Evolutionary conservation across 2,329 filamentous ascomycete species (phyloP).

Genomic region (Cordyceps javanica): DNA sequence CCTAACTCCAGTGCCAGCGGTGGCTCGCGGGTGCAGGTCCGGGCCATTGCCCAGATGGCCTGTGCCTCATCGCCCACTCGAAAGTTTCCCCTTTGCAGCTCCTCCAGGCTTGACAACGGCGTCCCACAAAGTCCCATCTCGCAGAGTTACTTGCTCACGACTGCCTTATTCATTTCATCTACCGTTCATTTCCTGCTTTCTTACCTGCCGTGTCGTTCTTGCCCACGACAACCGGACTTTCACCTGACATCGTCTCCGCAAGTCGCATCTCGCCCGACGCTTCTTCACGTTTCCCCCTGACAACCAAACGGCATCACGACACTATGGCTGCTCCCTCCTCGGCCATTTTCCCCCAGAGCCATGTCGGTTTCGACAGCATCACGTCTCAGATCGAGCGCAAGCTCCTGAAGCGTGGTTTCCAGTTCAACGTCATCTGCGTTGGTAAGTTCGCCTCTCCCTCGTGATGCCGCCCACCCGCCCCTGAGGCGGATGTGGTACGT

Average conservation of each 20-base stretch:
- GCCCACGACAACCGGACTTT: not conserved
- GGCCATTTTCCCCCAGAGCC: constrained; percentile 84
- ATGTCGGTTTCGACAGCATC: constrained; percentile 99
- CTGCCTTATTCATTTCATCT: constrained; percentile 7
- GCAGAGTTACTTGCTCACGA: constrained; percentile 11
- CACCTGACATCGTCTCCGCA: not conserved
- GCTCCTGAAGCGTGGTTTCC: constrained; percentile 98
- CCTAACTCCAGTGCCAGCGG: not conserved
- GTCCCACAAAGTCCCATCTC: constrained; percentile 13
- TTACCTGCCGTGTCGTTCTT: constrained; percentile 11
- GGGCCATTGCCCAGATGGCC: constrained; percentile 5
- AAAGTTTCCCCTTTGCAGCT: constrained; percentile 13
- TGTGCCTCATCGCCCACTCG: constrained; percentile 10
- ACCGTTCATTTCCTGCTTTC: not conserved
- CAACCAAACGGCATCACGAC: constrained; percentile 7
- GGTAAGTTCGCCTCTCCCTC: constrained; percentile 53
- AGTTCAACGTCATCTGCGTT: constrained; percentile 99
- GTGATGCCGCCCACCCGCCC: constrained; percentile 2
- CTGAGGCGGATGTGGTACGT: constrained; percentile 14
- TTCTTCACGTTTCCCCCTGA: not conserved
- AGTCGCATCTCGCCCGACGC: not conserved
- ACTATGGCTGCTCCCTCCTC: constrained; percentile 58
- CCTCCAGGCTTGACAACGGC: constrained; percentile 12
- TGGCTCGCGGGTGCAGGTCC: not conserved
- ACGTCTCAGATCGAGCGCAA: constrained; percentile 99